Base-by-base conservation (phyloP, 805 yeast species). In the Barnettozyma siamensis region DNA sequence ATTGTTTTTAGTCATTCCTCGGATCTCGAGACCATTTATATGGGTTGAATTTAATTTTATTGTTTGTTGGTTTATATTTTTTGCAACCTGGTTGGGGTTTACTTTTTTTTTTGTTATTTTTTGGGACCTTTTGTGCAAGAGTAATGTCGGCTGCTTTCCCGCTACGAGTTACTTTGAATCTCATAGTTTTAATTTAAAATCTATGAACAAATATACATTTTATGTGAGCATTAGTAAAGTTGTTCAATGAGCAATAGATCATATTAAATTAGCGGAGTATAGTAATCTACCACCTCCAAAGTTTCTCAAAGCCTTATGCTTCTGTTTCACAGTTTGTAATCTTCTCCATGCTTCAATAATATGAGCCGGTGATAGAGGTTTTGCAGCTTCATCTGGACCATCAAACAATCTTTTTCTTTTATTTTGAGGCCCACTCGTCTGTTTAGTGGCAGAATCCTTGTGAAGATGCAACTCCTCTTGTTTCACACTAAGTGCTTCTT, bases 301-400 rank as follows among this genome's bases (percentile, higher is more conserved):
- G 40, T 83, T 79, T 44, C 88, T 69, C 33, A 80, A 58, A 2
- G 93, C 83, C 44, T 73, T 76, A 47, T 77, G 81, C 35, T 70
- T 73, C 53, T 75, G 75, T 33, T 72, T 71, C 2, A 64, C 64
- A 2, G 69, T 63, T 59, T 88, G 96, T 33, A 87, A 61, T 40
- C 82, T 65, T 54, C 96, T 69, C 88, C 93, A 88, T 0, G 97
- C 96, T 55, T 88, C 96, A 44, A 81, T 80, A 10, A 89, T 80
- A 60, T 89, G 96, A 44, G 77, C 75, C 0, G 91, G 86, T 57
- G 77, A 67, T 29, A 89, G 70, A 0, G 96, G 96, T 42, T 76
- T 75, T 13, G 81, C 83, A 38, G 81, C 77, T 53, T 86, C 87
- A 53, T 88, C 95, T 1, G 96, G 96, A 28, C 85, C 91, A 60